phyloP scores from a whole-genome alignment of 345 rosid genomes.

The Gossypium stocksii region DNA sequence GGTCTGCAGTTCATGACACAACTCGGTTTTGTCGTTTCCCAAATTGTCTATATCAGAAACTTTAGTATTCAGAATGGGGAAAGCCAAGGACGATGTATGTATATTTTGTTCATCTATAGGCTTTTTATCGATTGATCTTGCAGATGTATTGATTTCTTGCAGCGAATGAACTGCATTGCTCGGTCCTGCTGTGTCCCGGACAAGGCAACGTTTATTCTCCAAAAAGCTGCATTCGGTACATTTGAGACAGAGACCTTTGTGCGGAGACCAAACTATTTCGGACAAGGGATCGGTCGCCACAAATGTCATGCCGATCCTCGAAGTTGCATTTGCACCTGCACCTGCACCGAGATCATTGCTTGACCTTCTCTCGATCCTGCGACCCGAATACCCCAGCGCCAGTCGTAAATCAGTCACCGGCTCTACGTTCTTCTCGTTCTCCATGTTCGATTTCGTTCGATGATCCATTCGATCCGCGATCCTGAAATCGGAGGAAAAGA shows the following conservation, averaged over 20 bases:
- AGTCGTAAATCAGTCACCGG: constrained; percentile 40
- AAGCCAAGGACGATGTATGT: constrained; percentile 2
- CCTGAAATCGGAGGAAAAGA: constrained; percentile 29
- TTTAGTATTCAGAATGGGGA: constrained; percentile 15
- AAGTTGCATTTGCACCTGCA: constrained; percentile 93
- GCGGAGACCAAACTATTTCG: constrained; percentile 94
- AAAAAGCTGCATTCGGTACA: constrained; percentile 63
- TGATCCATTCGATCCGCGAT: constrained; percentile 19
- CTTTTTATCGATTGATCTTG: constrained; percentile 22
- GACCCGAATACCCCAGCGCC: constrained; percentile 35
- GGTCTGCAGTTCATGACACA: constrained; percentile 22
- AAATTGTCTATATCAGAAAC: constrained; percentile 21
- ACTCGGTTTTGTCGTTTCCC: constrained; percentile 24
- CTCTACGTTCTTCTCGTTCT: constrained; percentile 43
- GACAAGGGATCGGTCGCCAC: constrained; percentile 55
- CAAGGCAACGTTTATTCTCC: constrained; percentile 34
- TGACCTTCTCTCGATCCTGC: constrained; percentile 28
- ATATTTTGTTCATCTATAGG: constrained; percentile 20
- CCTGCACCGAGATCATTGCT: constrained; percentile 64
- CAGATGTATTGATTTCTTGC: neutral
- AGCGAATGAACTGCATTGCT: constrained; percentile 28
- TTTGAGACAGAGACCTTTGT: constrained; percentile 64
- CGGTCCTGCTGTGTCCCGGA: constrained; percentile 34
- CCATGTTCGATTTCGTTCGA: constrained; percentile 44
- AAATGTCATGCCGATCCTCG: constrained; percentile 39